Evolutionary conservation across 441 rosid genomes (phyloP), one percentile per base, ranked within the genome.

Genomic region (Corymbia citriodora): DNA sequence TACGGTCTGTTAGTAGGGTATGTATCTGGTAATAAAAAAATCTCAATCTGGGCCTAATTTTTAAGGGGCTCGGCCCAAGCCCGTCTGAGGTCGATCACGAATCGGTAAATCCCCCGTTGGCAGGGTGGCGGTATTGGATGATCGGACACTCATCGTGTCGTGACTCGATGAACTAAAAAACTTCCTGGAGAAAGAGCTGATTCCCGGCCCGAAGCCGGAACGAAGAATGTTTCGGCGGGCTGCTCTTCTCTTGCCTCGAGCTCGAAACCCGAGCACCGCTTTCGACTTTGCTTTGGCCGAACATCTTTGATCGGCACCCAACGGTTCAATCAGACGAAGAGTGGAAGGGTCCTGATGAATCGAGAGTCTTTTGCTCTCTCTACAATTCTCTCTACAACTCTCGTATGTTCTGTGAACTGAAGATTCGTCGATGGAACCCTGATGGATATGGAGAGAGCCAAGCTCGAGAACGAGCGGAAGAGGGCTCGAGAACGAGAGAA

Each of bases 401-500:
- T 36, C 40, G 40, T 36, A 36, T 36, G 40, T 36, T 36, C 40
- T 25, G 65, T 25, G 65, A 59, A 59, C 14, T 59, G n/a, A 10
- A 59, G n/a, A 59, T 25, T 59, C 65, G n/a, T 59, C 10, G n/a
- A 59, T 59, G 65, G 15, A 59, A 59, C 65, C n/a, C 65, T 25
- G 65, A 59, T 59, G 54, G 54, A 52, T 16, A 52, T 52, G 99
- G 99, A 98, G 93, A 96, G 92, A 65, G 94, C 96, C 36, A 97
- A 94, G 94, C 93, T 98, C 0, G 97, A 96, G 91, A 98, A 96
- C 50, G 95, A 96, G 74, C 91, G 97, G 53, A 93, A 93, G 86
- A 89, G 93, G 54, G 89, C 95, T 98, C 7, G 99, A 97, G 90
- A 93, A 93, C 50, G 98, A 96, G 89, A 95, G 96, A 88, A 96